A percentile compares a stretch with the other conserved stretches of the same genome.
These are phyloP conservation scores for Wickerhamomyces subpelliculosus DNA, from an alignment of 805 yeast genomes.

Conservation along the genomic window DNA sequence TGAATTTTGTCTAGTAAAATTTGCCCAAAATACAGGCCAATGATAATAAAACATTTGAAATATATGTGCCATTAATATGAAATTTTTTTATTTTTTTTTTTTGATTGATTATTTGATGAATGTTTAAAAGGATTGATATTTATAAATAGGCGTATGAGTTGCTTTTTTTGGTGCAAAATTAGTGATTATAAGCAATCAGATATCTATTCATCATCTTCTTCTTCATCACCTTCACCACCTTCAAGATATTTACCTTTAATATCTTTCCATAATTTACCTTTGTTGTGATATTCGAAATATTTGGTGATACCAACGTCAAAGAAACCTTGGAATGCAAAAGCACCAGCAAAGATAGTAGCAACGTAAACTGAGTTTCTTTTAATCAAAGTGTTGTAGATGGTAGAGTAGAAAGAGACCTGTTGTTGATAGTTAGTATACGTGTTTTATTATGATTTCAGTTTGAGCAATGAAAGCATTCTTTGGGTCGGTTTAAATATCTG, in stretches of 20 bases:
- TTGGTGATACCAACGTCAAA: constrained; percentile 61
- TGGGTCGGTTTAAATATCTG: too few relatives aligned
- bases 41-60: too few relatives aligned
- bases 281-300: constrained; percentile 75
- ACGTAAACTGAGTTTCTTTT: constrained; percentile 90
- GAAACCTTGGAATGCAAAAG: constrained; percentile 78
- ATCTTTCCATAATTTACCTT: constrained; percentile 82
- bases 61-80: too few relatives aligned
- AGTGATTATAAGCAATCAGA: neutral
- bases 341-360: constrained; percentile 72
- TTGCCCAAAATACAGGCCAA: too few relatives aligned
- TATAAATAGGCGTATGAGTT: too few relatives aligned
- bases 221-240: constrained; percentile 60
- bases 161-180: too few relatives aligned
- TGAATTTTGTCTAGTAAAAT: too few relatives aligned
- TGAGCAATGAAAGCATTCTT: neutral
- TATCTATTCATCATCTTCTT: constrained; percentile 37
- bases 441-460: neutral
- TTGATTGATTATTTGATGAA: constrained; percentile 21
- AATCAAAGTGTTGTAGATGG: constrained; percentile 60
- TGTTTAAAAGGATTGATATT: too few relatives aligned
- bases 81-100: too few relatives aligned
- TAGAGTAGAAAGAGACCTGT: constrained; percentile 32
- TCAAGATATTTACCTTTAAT: constrained; percentile 52
- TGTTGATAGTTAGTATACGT: constrained; percentile 4